A percentile compares a stretch with the other conserved stretches of the same genome.
phyloP scores from a whole-genome alignment of 805 yeast genomes.

The Sugiyamaella smithiae region DNA sequence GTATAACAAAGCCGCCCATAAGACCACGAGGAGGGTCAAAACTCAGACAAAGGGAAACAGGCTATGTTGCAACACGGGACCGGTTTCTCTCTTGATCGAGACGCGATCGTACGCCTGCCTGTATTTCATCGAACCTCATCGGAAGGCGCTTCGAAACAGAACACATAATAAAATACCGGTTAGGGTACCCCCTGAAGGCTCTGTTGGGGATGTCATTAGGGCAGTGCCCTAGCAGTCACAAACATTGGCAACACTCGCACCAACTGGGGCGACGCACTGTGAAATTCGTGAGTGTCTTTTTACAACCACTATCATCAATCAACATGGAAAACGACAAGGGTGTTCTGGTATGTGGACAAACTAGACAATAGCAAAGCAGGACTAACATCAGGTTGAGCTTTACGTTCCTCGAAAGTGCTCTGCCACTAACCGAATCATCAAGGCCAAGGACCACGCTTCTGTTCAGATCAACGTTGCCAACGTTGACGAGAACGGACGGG shows the following conservation, averaged over 20 bases:
- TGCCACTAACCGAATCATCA: slow-evolving; percentile 99
- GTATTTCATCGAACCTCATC: no score
- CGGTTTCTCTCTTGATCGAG: no score
- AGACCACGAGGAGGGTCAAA: no score
- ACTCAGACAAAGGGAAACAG: no score
- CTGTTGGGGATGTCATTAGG: neutral
- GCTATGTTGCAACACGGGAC: no score
- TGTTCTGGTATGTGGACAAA: slow-evolving; percentile 79
- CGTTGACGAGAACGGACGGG: slow-evolving; percentile 96
- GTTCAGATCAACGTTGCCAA: slow-evolving; percentile 98
- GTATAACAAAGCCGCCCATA: no score
- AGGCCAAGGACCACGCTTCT: slow-evolving; percentile 99
- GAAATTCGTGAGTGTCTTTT: neutral
- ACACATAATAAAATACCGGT: no score
- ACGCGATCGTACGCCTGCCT: no score
- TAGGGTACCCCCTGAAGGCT: no score
- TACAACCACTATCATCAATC: slow-evolving; percentile 27
- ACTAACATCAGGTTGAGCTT: slow-evolving; percentile 79
- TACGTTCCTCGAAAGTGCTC: slow-evolving; percentile 99
- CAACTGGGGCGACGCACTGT: neutral
- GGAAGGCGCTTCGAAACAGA: no score
- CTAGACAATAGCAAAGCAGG: neutral
- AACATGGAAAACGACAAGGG: slow-evolving; percentile 99
- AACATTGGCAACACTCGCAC: neutral
- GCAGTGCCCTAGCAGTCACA: slow-evolving; percentile 1